A percentile compares a stretch with the other conserved stretches of the same genome.
These are phyloP conservation scores for Eutrema heterophyllum DNA, from an alignment of 345 rosid species.

Conservation along the genomic window DNA sequence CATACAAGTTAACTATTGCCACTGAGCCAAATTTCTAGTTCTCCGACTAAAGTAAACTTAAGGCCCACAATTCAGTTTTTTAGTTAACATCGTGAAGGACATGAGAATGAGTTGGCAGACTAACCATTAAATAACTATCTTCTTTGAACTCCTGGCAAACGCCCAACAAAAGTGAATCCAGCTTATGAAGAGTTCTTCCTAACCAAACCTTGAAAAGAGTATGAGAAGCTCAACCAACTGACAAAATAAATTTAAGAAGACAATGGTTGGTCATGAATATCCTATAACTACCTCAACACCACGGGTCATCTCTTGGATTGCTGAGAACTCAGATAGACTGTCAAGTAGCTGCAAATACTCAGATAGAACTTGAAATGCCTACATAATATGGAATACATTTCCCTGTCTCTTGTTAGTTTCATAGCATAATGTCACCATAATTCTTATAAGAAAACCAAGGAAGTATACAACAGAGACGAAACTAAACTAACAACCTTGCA, in stretches of 20 bases:
- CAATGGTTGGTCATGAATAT: not conserved
- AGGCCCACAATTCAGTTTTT: not conserved
- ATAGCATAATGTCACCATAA: not conserved
- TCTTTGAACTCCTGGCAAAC: constrained; percentile 94
- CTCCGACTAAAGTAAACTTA: not conserved
- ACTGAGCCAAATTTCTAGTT: not conserved
- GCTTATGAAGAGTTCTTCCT: constrained; percentile 92
- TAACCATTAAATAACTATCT: constrained; percentile 79
- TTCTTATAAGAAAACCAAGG: not conserved
- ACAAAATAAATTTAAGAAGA: constrained; percentile 2
- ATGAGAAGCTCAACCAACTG: constrained; percentile 16
- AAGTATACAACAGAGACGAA: not conserved
- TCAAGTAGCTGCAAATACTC: constrained; percentile 95
- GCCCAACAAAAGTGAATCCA: constrained; percentile 89
- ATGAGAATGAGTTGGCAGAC: constrained; percentile 34
- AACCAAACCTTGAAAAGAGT: constrained; percentile 75
- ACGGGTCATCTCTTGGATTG: constrained; percentile 87
- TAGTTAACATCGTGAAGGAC: not conserved
- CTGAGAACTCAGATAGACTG: constrained; percentile 81
- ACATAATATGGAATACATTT: constrained; percentile 24
- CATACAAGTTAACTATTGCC: constrained; percentile 13
- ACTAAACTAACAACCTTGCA: constrained; percentile 61
- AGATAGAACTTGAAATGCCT: constrained; percentile 98
- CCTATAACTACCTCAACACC: constrained; percentile 79
- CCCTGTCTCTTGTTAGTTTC: constrained; percentile 5